Conservation (phyloP, 2,329 filamentous ascomycete genomes). For the Anthostomella pinea region DNA sequence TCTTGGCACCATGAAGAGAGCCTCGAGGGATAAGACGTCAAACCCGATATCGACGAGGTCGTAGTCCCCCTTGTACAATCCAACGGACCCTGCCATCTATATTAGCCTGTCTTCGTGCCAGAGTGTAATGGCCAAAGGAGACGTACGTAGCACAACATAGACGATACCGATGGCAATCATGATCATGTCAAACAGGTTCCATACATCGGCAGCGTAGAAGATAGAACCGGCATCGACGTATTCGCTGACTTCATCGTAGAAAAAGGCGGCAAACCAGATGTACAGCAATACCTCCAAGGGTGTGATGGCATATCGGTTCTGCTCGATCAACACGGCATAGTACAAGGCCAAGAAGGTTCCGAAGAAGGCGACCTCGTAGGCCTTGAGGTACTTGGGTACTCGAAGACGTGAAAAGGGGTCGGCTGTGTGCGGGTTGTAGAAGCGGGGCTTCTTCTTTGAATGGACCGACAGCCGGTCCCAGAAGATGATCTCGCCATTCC, state of each 20-base stretch:
- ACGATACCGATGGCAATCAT: slow-evolving; percentile 71
- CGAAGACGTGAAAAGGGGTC: slow-evolving; percentile 68
- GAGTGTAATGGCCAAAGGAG: neutral
- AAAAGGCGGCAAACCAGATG: slow-evolving; percentile 82
- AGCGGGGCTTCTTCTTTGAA: slow-evolving; percentile 62
- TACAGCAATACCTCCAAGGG: slow-evolving; percentile 71
- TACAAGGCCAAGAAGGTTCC: slow-evolving; percentile 71
- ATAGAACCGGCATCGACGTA: slow-evolving; percentile 82
- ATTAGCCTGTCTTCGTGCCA: slow-evolving; percentile 16
- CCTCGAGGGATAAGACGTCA: slow-evolving; percentile 85
- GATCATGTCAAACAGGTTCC: slow-evolving; percentile 70
- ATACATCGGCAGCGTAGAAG: slow-evolving; percentile 82
- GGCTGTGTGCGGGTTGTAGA: slow-evolving; percentile 58
- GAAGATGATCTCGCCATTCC: slow-evolving; percentile 72
- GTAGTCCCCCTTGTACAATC: slow-evolving; percentile 57
- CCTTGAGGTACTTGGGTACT: slow-evolving; percentile 69
- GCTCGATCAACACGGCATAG: slow-evolving; percentile 78
- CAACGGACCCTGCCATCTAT: slow-evolving; percentile 56
- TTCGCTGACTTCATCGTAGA: slow-evolving; percentile 83
- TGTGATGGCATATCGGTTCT: slow-evolving; percentile 65
- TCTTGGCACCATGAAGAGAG: slow-evolving; percentile 83
- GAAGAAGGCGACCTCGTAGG: slow-evolving; percentile 71
- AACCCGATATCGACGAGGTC: slow-evolving; percentile 76
- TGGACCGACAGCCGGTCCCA: slow-evolving; percentile 65
- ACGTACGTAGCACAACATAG: slow-evolving; percentile 71